phyloP scores from a whole-genome alignment of 768 basidiomycete species.

The Collybia mongolica region DNA sequence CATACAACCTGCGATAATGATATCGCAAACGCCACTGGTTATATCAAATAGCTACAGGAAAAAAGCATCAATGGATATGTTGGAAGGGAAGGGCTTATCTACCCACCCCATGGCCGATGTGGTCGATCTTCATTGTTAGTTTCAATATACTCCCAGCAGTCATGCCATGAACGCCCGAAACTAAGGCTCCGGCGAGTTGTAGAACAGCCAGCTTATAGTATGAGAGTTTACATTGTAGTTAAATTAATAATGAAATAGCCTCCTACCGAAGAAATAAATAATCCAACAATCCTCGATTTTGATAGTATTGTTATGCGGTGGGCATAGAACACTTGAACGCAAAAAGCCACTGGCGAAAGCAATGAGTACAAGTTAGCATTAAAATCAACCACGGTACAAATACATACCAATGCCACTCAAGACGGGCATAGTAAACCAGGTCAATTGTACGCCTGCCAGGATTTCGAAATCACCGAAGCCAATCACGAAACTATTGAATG shows the following conservation, averaged over 20 bases:
- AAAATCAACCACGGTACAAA: not conserved
- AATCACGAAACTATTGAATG: constrained; percentile 16
- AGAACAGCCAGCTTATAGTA: not conserved
- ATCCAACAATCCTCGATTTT: too few species aligned
- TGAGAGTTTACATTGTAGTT: too few species aligned
- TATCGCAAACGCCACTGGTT: constrained; percentile 15
- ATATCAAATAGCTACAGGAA: too few species aligned
- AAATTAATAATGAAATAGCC: too few species aligned
- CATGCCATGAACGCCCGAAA: too few species aligned
- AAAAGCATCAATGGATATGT: too few species aligned
- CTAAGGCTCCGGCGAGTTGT: not conserved
- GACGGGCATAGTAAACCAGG: not conserved
- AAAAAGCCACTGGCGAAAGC: not conserved
- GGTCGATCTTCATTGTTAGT: too few species aligned
- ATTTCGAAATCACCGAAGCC: not conserved
- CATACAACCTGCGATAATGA: not conserved
- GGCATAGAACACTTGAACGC: not conserved
- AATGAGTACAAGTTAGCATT: not conserved
- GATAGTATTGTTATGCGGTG: too few species aligned
- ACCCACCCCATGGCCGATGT: too few species aligned
- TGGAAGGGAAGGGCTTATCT: too few species aligned
- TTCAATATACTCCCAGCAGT: too few species aligned
- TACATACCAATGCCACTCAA: not conserved
- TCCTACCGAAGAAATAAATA: too few species aligned
- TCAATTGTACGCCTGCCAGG: not conserved